These are phyloP conservation scores for Chytriomyces sp. DNA, from an alignment of 192 early-diverging fungal species.

Conservation along the genomic window DNA sequence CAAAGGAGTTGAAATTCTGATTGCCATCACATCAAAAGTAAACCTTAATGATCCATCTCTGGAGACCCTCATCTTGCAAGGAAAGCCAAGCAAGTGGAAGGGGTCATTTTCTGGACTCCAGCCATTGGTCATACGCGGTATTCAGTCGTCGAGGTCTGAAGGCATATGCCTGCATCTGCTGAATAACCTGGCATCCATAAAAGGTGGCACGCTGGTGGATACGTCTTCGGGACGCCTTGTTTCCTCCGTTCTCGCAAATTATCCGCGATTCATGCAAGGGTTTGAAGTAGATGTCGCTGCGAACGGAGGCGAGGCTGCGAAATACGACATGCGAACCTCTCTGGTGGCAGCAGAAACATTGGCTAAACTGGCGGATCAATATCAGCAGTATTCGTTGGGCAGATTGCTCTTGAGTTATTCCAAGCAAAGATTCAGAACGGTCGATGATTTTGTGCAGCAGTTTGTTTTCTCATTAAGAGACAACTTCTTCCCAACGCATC, in stretches of 20 bases:
- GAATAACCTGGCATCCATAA: conserved; percentile 59
- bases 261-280: conserved; percentile 71
- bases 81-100: conserved; percentile 76
- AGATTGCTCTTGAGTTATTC: conserved; percentile 65
- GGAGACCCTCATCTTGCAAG: conserved; percentile 58
- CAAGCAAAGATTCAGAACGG: conserved; percentile 66
- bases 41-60: conserved; percentile 57
- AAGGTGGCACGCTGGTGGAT: conserved; percentile 69
- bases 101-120: conserved; percentile 76
- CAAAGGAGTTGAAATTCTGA: conserved; percentile 71
- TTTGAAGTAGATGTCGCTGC: conserved; percentile 51
- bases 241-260: conserved; percentile 68
- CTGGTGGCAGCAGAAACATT: conserved; percentile 59
- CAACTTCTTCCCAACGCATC: conserved; percentile 65
- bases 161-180: conserved; percentile 62
- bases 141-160: conserved; percentile 64
- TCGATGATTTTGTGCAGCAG: conserved; percentile 79
- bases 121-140: conserved; percentile 72
- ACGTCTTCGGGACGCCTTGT: conserved; percentile 58
- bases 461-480: conserved; percentile 64
- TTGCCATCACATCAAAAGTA: conserved; percentile 64
- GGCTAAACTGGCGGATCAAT: conserved; percentile 54
- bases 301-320: conserved; percentile 39
- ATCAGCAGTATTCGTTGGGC: conserved; percentile 54
- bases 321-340: conserved; percentile 52